Conservation (phyloP, 2,329 filamentous ascomycete species). For the Aspergillus costaricaensis region DNA sequence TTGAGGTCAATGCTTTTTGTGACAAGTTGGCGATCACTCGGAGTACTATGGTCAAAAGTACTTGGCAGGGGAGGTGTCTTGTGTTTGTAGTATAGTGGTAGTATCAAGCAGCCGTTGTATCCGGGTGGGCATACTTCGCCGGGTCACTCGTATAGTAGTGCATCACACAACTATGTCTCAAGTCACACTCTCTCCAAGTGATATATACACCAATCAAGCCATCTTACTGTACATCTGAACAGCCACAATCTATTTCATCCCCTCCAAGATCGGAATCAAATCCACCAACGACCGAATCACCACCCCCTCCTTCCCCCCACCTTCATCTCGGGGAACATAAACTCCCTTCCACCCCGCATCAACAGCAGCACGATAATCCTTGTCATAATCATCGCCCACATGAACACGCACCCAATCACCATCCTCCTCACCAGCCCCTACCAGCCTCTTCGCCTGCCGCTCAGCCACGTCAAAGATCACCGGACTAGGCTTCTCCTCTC, state of each 20-base stretch:
- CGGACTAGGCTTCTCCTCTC: conserved; percentile 45
- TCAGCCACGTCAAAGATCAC: conserved; percentile 44
- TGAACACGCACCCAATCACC: conserved; percentile 38
- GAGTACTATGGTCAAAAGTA: not conserved
- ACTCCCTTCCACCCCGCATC: conserved; percentile 43
- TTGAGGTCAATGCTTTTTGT: not conserved
- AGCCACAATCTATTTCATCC: not conserved
- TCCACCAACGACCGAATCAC: conserved; percentile 29
- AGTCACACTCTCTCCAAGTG: not conserved
- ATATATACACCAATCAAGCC: not conserved
- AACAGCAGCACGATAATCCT: conserved; percentile 44
- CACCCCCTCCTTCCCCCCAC: conserved; percentile 8
- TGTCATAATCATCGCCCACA: conserved; percentile 48
- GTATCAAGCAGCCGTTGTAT: not conserved
- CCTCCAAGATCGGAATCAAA: conserved; percentile 23
- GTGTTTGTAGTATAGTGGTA: not conserved
- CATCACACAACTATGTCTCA: too few relatives aligned
- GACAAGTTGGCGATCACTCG: not conserved
- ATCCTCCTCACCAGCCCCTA: conserved; percentile 7
- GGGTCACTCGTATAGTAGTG: too few relatives aligned
- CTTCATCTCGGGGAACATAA: conserved; percentile 29
- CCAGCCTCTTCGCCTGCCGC: conserved; percentile 30
- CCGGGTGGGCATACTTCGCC: too few relatives aligned
- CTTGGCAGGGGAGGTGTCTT: not conserved
- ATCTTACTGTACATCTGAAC: not conserved